Evolutionary conservation across 805 yeast species (phyloP).

Genomic region (Ogataea chonburiensis): DNA sequence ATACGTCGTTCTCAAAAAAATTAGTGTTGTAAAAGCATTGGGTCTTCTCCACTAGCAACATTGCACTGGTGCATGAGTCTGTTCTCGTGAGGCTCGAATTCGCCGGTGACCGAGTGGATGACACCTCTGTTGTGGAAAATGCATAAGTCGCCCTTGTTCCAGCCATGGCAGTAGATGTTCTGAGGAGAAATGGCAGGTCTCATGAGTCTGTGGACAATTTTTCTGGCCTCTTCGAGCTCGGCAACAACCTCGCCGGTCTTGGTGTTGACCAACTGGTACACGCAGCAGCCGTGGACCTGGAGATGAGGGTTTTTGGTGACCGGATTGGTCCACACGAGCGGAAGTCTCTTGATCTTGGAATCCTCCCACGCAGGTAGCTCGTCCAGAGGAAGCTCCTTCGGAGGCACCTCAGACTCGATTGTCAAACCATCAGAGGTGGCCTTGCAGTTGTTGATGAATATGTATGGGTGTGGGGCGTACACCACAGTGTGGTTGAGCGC

Average conservation of each 20-base stretch:
- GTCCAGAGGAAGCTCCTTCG: constrained; percentile 63
- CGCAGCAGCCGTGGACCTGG: constrained; percentile 88
- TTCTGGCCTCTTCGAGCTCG: constrained; percentile 71
- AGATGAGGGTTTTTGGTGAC: constrained; percentile 78
- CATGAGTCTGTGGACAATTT: constrained; percentile 70
- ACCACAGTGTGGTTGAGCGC: constrained; percentile 79
- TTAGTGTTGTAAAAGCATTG: constrained; percentile 32
- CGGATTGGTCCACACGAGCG: constrained; percentile 92
- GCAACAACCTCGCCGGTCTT: constrained; percentile 58
- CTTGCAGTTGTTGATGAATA: constrained; percentile 72
- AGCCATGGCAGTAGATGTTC: constrained; percentile 73
- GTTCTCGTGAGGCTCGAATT: constrained; percentile 71
- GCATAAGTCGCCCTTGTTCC: constrained; percentile 83
- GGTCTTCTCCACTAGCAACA: constrained; percentile 79
- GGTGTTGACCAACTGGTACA: constrained; percentile 55
- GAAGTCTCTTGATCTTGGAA: constrained; percentile 70
- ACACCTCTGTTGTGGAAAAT: constrained; percentile 87
- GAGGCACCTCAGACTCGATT: constrained; percentile 66
- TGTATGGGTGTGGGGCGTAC: constrained; percentile 92
- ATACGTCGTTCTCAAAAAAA: not conserved
- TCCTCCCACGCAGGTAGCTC: constrained; percentile 84
- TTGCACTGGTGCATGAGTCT: constrained; percentile 94
- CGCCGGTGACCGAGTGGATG: constrained; percentile 91
- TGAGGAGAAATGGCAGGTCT: constrained; percentile 80
- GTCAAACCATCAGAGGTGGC: constrained; percentile 88